Percentiles rank a stretch among this genome's conserved stretches.
These are phyloP conservation scores for Eucommia ulmoides DNA, from an alignment of 257 asterid genomes.

Conservation along the genomic window DNA sequence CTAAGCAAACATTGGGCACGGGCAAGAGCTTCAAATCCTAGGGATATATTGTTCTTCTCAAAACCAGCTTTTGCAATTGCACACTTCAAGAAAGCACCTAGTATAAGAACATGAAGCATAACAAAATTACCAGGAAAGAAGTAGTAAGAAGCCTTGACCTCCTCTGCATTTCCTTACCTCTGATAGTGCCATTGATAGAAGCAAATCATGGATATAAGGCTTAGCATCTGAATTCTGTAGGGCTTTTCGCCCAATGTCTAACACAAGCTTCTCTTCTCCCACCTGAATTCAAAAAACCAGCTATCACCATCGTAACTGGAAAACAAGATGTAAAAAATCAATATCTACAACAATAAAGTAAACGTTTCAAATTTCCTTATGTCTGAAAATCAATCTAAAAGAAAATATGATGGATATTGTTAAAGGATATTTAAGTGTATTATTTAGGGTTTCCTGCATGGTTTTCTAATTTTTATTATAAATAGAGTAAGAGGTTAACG, in stretches of 20 bases:
- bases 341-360: too few relatives aligned
- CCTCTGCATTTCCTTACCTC: conserved; percentile 66
- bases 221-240: conserved; percentile 69
- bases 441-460: too few relatives aligned
- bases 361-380: too few relatives aligned
- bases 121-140: conserved; percentile 37
- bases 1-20: conserved; percentile 91
- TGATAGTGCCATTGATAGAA: conserved; percentile 92
- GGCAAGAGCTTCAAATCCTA: conserved; percentile 99
- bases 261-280: conserved; percentile 89
- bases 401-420: too few relatives aligned
- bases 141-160: conserved; percentile 26
- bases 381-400: too few relatives aligned
- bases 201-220: conserved; percentile 79
- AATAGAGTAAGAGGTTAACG: too few relatives aligned
- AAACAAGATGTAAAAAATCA: too few relatives aligned
- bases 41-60: conserved; percentile 82
- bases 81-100: conserved; percentile 92
- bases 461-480: too few relatives aligned
- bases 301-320: conserved; percentile 21
- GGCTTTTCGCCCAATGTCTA: conserved; percentile 78
- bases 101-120: conserved; percentile 60
- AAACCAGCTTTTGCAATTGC: conserved; percentile 80
- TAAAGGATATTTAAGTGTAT: too few relatives aligned
- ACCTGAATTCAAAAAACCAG: conserved; percentile 43